Evolutionary conservation across 2,329 filamentous ascomycete genomes (phyloP).

Genomic region (Pseudonectria buxi): DNA sequence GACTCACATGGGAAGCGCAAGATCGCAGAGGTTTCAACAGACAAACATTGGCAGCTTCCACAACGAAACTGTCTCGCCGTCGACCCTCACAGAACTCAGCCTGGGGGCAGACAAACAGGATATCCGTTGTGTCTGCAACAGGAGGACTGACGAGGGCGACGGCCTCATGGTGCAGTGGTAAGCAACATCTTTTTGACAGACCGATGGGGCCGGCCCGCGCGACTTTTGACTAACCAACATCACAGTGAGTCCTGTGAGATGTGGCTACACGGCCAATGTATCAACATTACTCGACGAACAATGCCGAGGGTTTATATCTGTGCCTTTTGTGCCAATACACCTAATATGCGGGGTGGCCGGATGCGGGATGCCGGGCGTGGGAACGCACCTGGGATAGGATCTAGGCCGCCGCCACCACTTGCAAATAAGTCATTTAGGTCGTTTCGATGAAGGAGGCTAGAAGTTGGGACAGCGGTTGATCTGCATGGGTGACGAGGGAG

Average conservation of each 20-base stretch:
- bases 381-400: conserved; percentile 16
- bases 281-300: conserved; percentile 51
- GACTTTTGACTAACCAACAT: conserved; percentile 13
- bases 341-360: conserved; percentile 44
- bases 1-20: conserved; percentile 24
- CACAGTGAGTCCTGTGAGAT: conserved; percentile 57
- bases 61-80: conserved; percentile 42
- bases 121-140: conserved; percentile 53
- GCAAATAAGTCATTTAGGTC: conserved; percentile 37
- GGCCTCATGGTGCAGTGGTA: conserved; percentile 60
- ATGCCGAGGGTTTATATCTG: conserved; percentile 58
- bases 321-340: conserved; percentile 55
- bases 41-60: conserved; percentile 27
- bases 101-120: conserved; percentile 34
- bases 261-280: conserved; percentile 58
- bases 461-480: conserved; percentile 3
- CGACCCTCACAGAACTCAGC: conserved; percentile 43
- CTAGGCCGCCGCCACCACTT: conserved; percentile 33
- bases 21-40: conserved; percentile 27
- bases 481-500: conserved; percentile 1
- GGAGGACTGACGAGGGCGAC: conserved; percentile 38
- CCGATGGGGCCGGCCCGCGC: too few relatives aligned
- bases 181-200: conserved; percentile 19
- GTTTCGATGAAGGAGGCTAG: conserved; percentile 29
- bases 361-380: conserved; percentile 37